These are phyloP conservation scores for Suhomyces emberorum DNA, from an alignment of 805 yeast species.

Conservation along the genomic window DNA sequence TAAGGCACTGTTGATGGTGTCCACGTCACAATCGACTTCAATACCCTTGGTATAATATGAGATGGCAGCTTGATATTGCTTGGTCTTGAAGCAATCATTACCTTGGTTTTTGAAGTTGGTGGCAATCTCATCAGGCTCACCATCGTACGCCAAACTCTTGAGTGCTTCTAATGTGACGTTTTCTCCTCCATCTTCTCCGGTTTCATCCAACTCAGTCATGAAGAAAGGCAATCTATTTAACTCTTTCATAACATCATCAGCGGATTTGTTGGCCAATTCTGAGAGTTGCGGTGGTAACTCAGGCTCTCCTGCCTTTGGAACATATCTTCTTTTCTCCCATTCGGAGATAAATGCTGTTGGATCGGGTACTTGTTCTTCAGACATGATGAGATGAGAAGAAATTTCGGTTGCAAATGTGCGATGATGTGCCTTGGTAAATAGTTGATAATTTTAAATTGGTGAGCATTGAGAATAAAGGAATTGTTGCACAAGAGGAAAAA, in stretches of 20 bases:
- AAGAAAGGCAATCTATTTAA: slow-evolving; percentile 86
- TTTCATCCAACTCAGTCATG: slow-evolving; percentile 82
- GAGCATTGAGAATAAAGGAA: too few relatives aligned
- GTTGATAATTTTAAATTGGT: too few relatives aligned
- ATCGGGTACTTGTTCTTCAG: background rate
- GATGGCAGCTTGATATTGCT: slow-evolving; percentile 72
- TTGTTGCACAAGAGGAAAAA: too few relatives aligned
- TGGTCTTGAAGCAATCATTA: slow-evolving; percentile 74
- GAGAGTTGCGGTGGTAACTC: slow-evolving; percentile 80
- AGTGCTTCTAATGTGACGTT: slow-evolving; percentile 80
- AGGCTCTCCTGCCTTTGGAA: slow-evolving; percentile 59
- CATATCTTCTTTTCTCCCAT: slow-evolving; percentile 40
- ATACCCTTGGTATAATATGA: slow-evolving; percentile 78
- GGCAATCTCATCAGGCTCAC: slow-evolving; percentile 91
- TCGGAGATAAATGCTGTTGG: slow-evolving; percentile 18
- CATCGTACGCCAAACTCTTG: slow-evolving; percentile 89
- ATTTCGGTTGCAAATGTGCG: too few relatives aligned
- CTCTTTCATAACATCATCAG: slow-evolving; percentile 75
- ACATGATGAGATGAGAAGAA: background rate
- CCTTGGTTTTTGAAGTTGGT: slow-evolving; percentile 89
- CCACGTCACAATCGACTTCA: slow-evolving; percentile 60
- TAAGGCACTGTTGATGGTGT: slow-evolving; percentile 56
- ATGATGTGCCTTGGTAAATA: too few relatives aligned
- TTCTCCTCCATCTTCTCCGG: slow-evolving; percentile 74
- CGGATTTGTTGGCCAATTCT: slow-evolving; percentile 55